Conservation (phyloP, 805 yeast species). For the Cyberlindnera maritima region DNA sequence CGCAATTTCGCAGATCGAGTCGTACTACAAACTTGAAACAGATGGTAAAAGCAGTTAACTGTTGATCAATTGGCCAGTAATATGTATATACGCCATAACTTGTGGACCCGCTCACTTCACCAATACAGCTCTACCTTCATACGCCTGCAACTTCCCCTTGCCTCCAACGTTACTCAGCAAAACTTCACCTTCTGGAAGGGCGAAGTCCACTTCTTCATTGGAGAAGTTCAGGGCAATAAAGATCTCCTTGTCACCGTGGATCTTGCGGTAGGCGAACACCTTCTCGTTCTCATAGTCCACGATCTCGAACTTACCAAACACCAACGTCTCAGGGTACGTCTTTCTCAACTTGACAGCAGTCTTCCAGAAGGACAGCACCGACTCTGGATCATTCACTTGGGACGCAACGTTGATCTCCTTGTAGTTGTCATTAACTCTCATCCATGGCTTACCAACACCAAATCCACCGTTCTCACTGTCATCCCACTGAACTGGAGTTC, state of each 20-base stretch:
- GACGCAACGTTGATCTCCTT: slow-evolving; percentile 45
- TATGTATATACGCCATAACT: too few relatives aligned
- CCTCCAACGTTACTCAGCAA: background rate
- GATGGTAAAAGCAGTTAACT: too few relatives aligned
- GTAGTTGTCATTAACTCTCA: slow-evolving; percentile 47
- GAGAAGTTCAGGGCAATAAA: slow-evolving; percentile 43
- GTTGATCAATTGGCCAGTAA: too few relatives aligned
- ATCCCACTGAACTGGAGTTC: slow-evolving; percentile 59
- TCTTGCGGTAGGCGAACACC: slow-evolving; percentile 41
- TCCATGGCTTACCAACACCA: slow-evolving; percentile 51
- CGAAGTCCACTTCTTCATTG: slow-evolving; percentile 31
- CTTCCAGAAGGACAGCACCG: slow-evolving; percentile 46
- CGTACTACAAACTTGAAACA: too few relatives aligned
- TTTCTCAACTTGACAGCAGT: slow-evolving; percentile 43
- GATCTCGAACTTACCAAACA: slow-evolving; percentile 45
- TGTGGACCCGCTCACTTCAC: background rate
- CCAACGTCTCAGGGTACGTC: slow-evolving; percentile 39
- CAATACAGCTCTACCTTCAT: slow-evolving; percentile 2
- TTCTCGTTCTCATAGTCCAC: slow-evolving; percentile 42
- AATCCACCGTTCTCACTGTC: slow-evolving; percentile 45
- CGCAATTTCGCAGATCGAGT: too few relatives aligned
- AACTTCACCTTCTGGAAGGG: slow-evolving; percentile 27
- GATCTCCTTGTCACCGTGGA: slow-evolving; percentile 28
- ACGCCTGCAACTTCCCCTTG: background rate
- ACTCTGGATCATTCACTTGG: slow-evolving; percentile 43